A percentile compares a stretch with the other conserved stretches of the same genome.
Conservation (phyloP, 208 protist genomes). For the Leishmania major region DNA sequence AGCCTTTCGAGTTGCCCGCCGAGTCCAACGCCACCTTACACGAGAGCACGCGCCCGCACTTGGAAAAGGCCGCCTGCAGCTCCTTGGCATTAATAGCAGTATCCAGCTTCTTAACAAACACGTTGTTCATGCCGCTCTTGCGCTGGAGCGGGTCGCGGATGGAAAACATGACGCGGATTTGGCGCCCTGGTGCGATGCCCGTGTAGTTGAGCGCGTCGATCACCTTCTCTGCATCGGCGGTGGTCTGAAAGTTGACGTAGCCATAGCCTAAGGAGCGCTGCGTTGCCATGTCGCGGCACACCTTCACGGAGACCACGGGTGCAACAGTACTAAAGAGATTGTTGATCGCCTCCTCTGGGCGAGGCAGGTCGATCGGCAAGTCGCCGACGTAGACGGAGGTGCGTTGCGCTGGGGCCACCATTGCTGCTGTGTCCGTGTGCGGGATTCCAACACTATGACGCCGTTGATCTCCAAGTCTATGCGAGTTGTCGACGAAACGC, state of each 20-base stretch:
- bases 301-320: conserved; percentile 93
- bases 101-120: conserved; percentile 97
- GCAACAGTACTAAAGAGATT: conserved; percentile 95
- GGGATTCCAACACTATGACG: not conserved
- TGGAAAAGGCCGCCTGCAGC: conserved; percentile 94
- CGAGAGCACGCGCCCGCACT: conserved; percentile 96
- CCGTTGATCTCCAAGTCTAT: not conserved
- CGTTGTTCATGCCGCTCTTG: conserved; percentile 94
- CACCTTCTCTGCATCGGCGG: conserved; percentile 94
- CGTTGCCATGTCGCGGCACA: conserved; percentile 95
- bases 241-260: conserved; percentile 98
- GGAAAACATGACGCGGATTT: conserved; percentile 97
- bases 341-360: conserved; percentile 87
- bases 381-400: conserved; percentile 96
- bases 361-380: conserved; percentile 83
- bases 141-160: conserved; percentile 94
- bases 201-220: conserved; percentile 97
- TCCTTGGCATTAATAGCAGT: conserved; percentile 90
- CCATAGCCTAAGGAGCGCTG: conserved; percentile 95
- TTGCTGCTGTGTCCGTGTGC: conserved; percentile 1
- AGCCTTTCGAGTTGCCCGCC: conserved; percentile 86
- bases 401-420: conserved; percentile 25
- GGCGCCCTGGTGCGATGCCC: conserved; percentile 73
- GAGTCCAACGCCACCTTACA: conserved; percentile 89
- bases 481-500: not conserved